Base-by-base conservation (phyloP, 805 yeast genomes). In the Saccharomyces kudriavzevii region DNA sequence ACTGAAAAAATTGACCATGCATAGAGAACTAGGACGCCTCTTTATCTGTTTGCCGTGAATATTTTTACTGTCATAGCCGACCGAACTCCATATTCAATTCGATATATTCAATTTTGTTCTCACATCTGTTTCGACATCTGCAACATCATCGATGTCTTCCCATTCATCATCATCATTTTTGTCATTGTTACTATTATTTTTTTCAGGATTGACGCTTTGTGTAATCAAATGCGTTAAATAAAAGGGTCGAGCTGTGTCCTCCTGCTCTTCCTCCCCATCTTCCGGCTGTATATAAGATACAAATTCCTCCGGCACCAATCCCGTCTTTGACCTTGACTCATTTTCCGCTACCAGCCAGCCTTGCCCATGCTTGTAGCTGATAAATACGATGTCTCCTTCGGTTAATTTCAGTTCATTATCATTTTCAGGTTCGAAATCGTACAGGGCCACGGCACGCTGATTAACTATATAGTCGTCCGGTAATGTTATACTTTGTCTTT, bases 341-440 rank as follows among this genome's bases (percentile, higher is more conserved):
- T 64, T 64, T 60, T 81, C 83, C 0, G 97, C 98, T 50, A 94
- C 97, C 2, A 94, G 77, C 99, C 99, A 94, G 6, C 99, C 99
- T 68, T 92, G 97, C 26, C 98, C 98, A 68, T 92, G 96, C 54
- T 95, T 81, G 68, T 91, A 92, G 55, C 85, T 82, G 29, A 94
- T 86, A 80, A 90, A 85, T 2, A 94, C 81, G 13, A 81, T 69
- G 70, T 94, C 97, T 35, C 96, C 96, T 61, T 86, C 95, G 13
- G 64, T 70, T 30, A 94, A 72, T 10, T 78, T 80, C 47, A 91
- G 81, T 64, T 94, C 99, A 69, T 94, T 94, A 61, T 89, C 96
- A 68, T 94, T 94, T 67, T 94, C 98, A 0, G 98, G 96, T 46
- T 73, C 78, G 65, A 94, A 94, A 61, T 91, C 92, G 67, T 89